phyloP scores from a whole-genome alignment of 2,329 filamentous ascomycete genomes.

The Colletotrichum musae region DNA sequence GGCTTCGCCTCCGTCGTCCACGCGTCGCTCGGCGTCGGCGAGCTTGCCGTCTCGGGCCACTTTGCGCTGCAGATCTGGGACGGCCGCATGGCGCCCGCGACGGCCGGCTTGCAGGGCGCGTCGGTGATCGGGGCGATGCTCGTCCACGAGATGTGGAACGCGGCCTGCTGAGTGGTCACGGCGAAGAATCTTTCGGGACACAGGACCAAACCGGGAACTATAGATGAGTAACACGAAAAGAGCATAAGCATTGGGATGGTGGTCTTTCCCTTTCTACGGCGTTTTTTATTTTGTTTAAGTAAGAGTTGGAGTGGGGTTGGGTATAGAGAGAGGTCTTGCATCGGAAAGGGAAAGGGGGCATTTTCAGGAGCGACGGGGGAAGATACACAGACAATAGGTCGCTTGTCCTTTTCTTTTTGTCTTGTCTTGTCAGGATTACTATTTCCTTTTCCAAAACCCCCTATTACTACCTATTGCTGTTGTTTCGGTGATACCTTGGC shows the following conservation, averaged over 20 bases:
- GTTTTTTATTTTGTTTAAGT: too few species aligned
- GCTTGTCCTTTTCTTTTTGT: too few species aligned
- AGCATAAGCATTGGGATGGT: constrained; percentile 24
- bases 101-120: constrained; percentile 30
- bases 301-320: constrained; percentile 19
- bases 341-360: constrained; percentile 8
- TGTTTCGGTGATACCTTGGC: not conserved
- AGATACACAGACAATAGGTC: not conserved
- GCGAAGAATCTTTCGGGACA: too few species aligned
- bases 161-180: constrained; percentile 16
- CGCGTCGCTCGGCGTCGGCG: constrained; percentile 34
- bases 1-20: constrained; percentile 1
- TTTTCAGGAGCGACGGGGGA: not conserved
- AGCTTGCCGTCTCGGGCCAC: constrained; percentile 38
- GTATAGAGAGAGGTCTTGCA: not conserved
- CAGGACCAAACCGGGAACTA: not conserved
- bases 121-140: constrained; percentile 39
- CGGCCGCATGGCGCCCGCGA: constrained; percentile 9
- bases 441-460: too few species aligned
- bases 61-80: constrained; percentile 39
- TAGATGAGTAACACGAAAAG: constrained; percentile 30
- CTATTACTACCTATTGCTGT: too few species aligned
- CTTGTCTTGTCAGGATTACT: not conserved
- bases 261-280: not conserved
- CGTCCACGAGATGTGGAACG: constrained; percentile 39